These are phyloP conservation scores for Hippophae tibetana DNA, from an alignment of 306 rosid species.

Conservation along the genomic window DNA sequence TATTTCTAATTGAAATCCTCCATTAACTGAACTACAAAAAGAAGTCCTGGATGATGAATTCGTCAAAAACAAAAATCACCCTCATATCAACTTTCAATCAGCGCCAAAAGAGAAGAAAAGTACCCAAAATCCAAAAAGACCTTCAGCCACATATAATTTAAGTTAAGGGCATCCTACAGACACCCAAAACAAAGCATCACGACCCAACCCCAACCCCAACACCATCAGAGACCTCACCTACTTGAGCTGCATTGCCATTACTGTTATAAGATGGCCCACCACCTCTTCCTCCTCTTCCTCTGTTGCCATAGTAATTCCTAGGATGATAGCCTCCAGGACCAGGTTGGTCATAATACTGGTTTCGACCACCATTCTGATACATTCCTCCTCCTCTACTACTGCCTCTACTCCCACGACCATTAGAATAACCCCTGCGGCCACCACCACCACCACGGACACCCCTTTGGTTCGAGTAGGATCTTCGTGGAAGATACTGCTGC, in stretches of 20 bases:
- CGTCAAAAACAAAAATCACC: slow-evolving; percentile 28
- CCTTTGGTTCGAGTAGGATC: slow-evolving; percentile 67
- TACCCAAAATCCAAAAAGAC: slow-evolving; percentile 17
- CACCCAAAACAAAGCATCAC: slow-evolving; percentile 26
- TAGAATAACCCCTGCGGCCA: slow-evolving; percentile 69
- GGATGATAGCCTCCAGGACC: slow-evolving; percentile 74
- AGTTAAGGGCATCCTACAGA: slow-evolving; percentile 30
- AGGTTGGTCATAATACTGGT: slow-evolving; percentile 72
- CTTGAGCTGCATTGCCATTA: slow-evolving; percentile 44
- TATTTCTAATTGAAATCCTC: slow-evolving; percentile 10
- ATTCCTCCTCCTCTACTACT: slow-evolving; percentile 52
- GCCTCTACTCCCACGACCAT: slow-evolving; percentile 76
- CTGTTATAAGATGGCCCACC: slow-evolving; percentile 46
- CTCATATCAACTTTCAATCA: slow-evolving; percentile 27
- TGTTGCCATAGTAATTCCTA: slow-evolving; percentile 49
- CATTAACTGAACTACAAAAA: slow-evolving; percentile 18
- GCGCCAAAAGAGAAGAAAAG: slow-evolving; percentile 13
- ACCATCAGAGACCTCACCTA: slow-evolving; percentile 40
- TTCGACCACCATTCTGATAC: slow-evolving; percentile 76
- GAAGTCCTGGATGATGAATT: slow-evolving; percentile 33
- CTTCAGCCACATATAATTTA: slow-evolving; percentile 32
- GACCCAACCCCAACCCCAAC: slow-evolving; percentile 68
- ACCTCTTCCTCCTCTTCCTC: slow-evolving; percentile 77
- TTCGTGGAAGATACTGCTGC: slow-evolving; percentile 51
- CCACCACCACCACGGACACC: slow-evolving; percentile 72